Conservation (phyloP, 106 monocot species). For the Triglochin maritima region DNA sequence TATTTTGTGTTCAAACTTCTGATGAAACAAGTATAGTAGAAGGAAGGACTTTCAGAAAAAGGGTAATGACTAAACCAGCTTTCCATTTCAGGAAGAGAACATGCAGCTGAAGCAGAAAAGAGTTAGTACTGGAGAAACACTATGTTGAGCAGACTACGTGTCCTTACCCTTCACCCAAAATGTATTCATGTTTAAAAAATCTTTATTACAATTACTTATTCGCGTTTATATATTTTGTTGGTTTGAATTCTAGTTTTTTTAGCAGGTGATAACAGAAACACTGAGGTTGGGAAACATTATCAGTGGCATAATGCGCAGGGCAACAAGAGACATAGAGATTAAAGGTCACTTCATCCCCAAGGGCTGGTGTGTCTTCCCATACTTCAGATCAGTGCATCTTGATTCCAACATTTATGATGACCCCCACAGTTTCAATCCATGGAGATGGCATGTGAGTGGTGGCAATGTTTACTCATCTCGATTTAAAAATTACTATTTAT, state of each 20-base stretch:
- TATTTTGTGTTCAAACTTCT: not conserved
- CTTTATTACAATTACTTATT: too few relatives aligned
- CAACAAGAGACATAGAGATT: constrained; percentile 60
- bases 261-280: constrained; percentile 70
- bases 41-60: too few relatives aligned
- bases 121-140: not conserved
- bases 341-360: constrained; percentile 84
- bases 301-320: constrained; percentile 70
- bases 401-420: constrained; percentile 53
- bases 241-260: not conserved
- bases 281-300: constrained; percentile 84
- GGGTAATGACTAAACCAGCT: not conserved
- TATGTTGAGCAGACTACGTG: constrained; percentile 71
- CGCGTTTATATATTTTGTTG: not conserved
- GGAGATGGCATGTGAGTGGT: constrained; percentile 84
- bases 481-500: too few relatives aligned
- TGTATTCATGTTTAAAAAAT: not conserved
- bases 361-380: constrained; percentile 85
- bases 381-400: constrained; percentile 86
- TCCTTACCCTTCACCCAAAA: constrained; percentile 87
- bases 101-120: constrained; percentile 35
- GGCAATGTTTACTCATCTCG: too few relatives aligned
- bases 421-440: constrained; percentile 71
- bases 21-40: not conserved
- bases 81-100: constrained; percentile 66